Evolutionary conservation across 805 yeast species (phyloP), one percentile per base, ranked within the genome.

Genomic region (Saturnispora dispora): DNA sequence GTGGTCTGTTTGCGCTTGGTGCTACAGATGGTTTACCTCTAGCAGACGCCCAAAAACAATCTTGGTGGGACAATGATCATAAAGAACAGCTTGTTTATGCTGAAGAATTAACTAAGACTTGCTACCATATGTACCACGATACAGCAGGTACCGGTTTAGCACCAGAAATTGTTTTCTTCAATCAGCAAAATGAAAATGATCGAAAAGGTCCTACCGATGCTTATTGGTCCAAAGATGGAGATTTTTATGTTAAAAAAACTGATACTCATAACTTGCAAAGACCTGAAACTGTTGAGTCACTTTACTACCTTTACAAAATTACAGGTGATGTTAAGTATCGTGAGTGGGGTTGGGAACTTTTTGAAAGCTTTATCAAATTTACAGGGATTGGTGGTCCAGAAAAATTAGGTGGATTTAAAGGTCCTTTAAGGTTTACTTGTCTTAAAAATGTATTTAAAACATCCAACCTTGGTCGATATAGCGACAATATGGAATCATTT

Each of bases 201-300:
- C 53, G 64, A 1, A 96, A 87, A 63, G 23, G 40, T 20, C 39
- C 47, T 4, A 20, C 39, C 23, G 45, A 20, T 11, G 49, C 47
- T 11, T 33, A 30, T 17, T 41, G 40, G 47, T 45, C 54, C 13
- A 27, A 28, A 2, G 33, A 35, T 13, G 55, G 55, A 9, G 58
- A 55, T 36, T 85, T 88, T 65, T 64, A 57, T 53, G 82, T 88
- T 60, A 85, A 85, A 63, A 82, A 81, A 7, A 64, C 68, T 15
- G 97, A 90, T 65, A 76, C 74, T 48, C 96, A 90, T 66, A 88
- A 88, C 65, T 71, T 90, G 55, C 97, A 89, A 70, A 76, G 96
- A 58, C 96, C 96, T 1, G 97, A 90, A 66, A 88, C 96, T 2
- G 95, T 89, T 2, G 97, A 90, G 68, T 83, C 95, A 1, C 71